Conservation (phyloP, 805 yeast genomes). For the Kuraishia floccosa region DNA sequence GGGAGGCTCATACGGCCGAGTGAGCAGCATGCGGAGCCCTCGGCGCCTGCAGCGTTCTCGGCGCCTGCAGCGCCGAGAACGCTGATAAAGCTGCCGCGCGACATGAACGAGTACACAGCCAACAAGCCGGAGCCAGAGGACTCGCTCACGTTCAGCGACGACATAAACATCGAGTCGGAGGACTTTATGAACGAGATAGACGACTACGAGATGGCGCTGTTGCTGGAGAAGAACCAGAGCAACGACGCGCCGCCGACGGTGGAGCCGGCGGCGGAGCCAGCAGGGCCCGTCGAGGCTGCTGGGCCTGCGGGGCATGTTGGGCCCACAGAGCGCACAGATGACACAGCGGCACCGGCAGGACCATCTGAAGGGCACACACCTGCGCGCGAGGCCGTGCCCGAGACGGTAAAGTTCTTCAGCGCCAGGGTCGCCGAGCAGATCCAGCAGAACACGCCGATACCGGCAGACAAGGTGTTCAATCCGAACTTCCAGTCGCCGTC, state of each 20-base stretch:
- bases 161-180: conserved; percentile 8
- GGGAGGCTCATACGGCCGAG: conserved; percentile 18
- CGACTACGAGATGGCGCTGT: conserved; percentile 14
- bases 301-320: background rate
- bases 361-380: background rate
- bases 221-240: conserved; percentile 2
- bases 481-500: conserved; percentile 48
- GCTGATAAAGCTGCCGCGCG: conserved; percentile 1
- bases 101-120: background rate
- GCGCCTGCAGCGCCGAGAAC: background rate
- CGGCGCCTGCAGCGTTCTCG: conserved; percentile 1
- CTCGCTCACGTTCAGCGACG: conserved; percentile 42
- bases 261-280: conserved; percentile 1
- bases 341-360: conserved; percentile 4
- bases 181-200: conserved; percentile 12
- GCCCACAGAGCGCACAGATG: conserved; percentile 2
- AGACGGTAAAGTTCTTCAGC: conserved; percentile 37
- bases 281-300: no score
- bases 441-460: conserved; percentile 28
- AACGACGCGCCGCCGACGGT: background rate
- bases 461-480: conserved; percentile 32
- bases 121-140: conserved; percentile 23
- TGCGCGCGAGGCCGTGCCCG: conserved; percentile 7
- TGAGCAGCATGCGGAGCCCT: conserved; percentile 1
- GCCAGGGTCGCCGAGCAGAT: conserved; percentile 54